Evolutionary conservation across 179 eudicot genomes (phyloP).

Genomic region (Patellifolia procumbens): DNA sequence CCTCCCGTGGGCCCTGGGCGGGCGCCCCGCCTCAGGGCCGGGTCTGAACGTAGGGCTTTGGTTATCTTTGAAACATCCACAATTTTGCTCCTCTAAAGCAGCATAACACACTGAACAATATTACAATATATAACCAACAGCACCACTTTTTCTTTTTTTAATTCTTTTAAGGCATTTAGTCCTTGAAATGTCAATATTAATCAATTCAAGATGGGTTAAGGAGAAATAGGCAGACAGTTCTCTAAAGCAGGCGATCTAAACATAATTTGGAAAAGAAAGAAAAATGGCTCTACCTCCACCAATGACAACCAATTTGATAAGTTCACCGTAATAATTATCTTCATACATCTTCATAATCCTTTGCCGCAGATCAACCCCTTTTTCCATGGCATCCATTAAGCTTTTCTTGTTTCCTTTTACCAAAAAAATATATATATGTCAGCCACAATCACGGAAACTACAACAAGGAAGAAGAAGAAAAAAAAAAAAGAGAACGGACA

Average conservation of each 20-base stretch:
- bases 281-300: conserved; percentile 72
- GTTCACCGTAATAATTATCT: conserved; percentile 68
- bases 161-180: no score
- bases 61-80: no score
- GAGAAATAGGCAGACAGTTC: background rate
- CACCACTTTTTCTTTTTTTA: background rate
- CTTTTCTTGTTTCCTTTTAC: conserved; percentile 87
- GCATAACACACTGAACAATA: background rate
- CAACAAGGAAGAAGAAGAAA: conserved; percentile 13
- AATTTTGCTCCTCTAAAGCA: background rate
- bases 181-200: no score
- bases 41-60: no score
- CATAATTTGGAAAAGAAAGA: conserved; percentile 13
- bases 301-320: conserved; percentile 83
- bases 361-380: conserved; percentile 79
- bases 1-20: no score
- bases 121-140: background rate
- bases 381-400: conserved; percentile 85
- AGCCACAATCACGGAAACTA: conserved; percentile 11
- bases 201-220: background rate
- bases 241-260: background rate
- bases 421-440: conserved; percentile 20
- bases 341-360: conserved; percentile 66
- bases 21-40: no score
- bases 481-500: conserved; percentile 1